phyloP scores from a whole-genome alignment of 2,329 filamentous ascomycete species.

The Cyphellophora attinorum region DNA sequence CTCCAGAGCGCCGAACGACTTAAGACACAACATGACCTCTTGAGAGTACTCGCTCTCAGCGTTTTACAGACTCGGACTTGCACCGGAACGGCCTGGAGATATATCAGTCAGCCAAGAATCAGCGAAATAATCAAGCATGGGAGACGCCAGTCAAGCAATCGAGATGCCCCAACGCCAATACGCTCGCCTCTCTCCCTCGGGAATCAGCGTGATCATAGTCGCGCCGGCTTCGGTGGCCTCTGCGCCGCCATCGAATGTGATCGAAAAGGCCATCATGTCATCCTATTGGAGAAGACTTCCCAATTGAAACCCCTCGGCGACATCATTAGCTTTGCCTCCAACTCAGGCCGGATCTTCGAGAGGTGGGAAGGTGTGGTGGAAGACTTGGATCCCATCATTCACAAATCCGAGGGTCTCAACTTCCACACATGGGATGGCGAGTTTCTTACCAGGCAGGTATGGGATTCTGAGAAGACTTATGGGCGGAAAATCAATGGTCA shows the following conservation, averaged over 20 bases:
- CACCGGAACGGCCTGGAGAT: no score
- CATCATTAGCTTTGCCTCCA: constrained; percentile 31
- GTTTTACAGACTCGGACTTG: no score
- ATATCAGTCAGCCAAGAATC: no score
- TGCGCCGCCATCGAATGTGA: constrained; percentile 24
- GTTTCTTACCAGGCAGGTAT: constrained; percentile 22
- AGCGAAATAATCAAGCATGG: no score
- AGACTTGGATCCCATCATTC: constrained; percentile 23
- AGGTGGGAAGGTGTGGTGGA: constrained; percentile 24
- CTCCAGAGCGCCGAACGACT: no score
- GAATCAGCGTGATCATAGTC: constrained; percentile 42
- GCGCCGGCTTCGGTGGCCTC: constrained; percentile 28
- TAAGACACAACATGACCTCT: no score
- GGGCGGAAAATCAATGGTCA: constrained; percentile 26
- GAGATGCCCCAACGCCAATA: constrained; percentile 8
- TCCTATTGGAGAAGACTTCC: constrained; percentile 34
- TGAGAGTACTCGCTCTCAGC: no score
- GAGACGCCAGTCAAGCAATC: no score
- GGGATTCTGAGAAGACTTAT: constrained; percentile 22
- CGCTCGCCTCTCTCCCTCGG: constrained; percentile 23
- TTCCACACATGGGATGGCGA: constrained; percentile 23
- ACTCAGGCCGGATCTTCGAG: constrained; percentile 21
- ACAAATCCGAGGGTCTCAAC: constrained; percentile 20
- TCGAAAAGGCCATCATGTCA: constrained; percentile 17
- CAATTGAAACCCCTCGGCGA: constrained; percentile 38